These are phyloP conservation scores for Ordospora pajunii DNA, from an alignment of 371 early-diverging fungal genomes.

Conservation along the genomic window DNA sequence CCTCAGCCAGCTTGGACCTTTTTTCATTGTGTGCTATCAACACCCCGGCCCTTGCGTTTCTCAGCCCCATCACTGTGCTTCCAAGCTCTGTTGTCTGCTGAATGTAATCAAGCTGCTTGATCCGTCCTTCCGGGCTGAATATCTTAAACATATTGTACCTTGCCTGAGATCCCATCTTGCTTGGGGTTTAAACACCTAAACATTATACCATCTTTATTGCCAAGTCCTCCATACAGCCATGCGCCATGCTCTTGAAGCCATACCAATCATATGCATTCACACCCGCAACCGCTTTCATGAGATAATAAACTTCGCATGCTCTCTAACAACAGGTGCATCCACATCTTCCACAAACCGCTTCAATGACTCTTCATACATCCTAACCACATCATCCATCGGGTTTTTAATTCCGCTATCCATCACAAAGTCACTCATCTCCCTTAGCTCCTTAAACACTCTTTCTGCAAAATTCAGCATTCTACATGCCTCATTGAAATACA, in stretches of 20 bases:
- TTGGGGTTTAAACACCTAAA: neutral
- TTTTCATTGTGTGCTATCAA: conserved; percentile 54
- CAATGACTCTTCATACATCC: conserved; percentile 37
- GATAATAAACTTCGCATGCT: conserved; percentile 45
- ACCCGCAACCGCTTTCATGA: neutral
- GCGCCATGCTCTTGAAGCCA: neutral
- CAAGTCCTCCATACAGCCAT: neutral
- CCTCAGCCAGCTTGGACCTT: conserved; percentile 38
- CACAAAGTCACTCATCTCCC: conserved; percentile 24
- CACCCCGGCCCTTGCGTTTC: conserved; percentile 43
- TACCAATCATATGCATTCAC: too few relatives aligned
- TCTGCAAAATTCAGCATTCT: conserved; percentile 30
- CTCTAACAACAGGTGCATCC: conserved; percentile 21
- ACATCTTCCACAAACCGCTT: conserved; percentile 38
- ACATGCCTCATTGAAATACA: conserved; percentile 26
- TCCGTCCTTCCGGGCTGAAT: conserved; percentile 60
- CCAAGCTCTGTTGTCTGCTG: conserved; percentile 55
- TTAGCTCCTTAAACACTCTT: conserved; percentile 34
- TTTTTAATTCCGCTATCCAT: conserved; percentile 6
- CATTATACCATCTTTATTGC: neutral
- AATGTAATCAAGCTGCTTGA: conserved; percentile 54
- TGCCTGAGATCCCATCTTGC: neutral
- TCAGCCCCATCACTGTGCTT: conserved; percentile 50
- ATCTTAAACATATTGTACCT: conserved; percentile 24
- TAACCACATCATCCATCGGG: conserved; percentile 26